These are phyloP conservation scores for Heliosperma pusillum DNA, from an alignment of 148 eudicot species.

Conservation along the genomic window DNA sequence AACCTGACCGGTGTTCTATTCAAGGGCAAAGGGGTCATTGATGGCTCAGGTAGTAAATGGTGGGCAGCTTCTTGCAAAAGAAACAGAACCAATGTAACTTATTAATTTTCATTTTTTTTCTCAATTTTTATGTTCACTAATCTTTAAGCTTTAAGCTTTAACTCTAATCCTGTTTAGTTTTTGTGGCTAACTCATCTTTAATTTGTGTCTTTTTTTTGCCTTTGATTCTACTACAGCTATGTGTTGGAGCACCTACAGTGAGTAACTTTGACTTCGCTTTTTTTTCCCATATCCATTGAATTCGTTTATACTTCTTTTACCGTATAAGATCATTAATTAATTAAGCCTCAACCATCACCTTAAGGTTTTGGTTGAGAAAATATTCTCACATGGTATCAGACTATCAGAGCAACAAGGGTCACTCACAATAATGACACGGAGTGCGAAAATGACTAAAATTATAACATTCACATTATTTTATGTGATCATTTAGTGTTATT, in stretches of 20 bases:
- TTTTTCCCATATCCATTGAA: too few species aligned
- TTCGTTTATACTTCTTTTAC: too few species aligned
- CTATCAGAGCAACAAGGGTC: too few species aligned
- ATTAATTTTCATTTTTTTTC: too few species aligned
- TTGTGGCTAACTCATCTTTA: constrained; percentile 11
- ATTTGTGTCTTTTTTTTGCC: constrained; percentile 13
- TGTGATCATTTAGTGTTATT: too few species aligned
- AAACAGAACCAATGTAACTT: constrained; percentile 73
- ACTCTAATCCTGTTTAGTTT: not conserved
- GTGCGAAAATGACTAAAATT: too few species aligned
- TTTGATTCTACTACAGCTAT: constrained; percentile 58
- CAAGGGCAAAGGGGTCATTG: constrained; percentile 85
- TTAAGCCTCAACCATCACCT: too few species aligned
- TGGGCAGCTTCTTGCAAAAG: constrained; percentile 98
- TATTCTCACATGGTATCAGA: too few species aligned
- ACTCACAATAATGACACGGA: not conserved
- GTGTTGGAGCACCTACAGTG: constrained; percentile 87
- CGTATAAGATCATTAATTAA: too few species aligned
- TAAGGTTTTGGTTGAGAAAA: too few species aligned
- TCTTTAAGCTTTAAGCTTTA: not conserved
- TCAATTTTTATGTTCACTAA: constrained; percentile 2
- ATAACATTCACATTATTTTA: too few species aligned
- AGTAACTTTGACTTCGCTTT: constrained; percentile 22
- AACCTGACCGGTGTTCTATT: constrained; percentile 57
- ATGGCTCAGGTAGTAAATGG: constrained; percentile 98